Evolutionary conservation across 2,329 filamentous ascomycete species (phyloP), one percentile per base, ranked within the genome.

Genomic region (Zelopaecilomyces penicillatus): DNA sequence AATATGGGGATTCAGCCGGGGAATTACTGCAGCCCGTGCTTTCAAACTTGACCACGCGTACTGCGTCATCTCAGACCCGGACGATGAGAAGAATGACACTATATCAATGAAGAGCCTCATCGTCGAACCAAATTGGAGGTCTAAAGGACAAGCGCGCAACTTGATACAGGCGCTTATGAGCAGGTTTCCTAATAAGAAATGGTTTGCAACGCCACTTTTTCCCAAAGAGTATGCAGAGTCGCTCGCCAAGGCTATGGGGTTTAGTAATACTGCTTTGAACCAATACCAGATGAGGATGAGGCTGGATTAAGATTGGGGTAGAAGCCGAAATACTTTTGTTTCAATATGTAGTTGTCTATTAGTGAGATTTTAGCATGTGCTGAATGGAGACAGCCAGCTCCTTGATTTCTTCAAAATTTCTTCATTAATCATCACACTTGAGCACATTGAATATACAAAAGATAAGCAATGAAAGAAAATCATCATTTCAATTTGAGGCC

Each of bases 31-130:
- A 10, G 38, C 47, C 9, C 33, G 42, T 31, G 50, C 43, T 3
- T 57, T 52, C 35, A 45, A 36, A 31, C 48, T 52, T 12, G 51
- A 45, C 19, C 37, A 48, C 11, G 54, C 53, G 11, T 50, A 48
- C 39, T 54, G 52, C 40, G 52, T 47, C 28, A 45, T 51, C n/a
- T 42, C 47, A 2, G 39, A 53, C 9, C 53, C 53, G 2, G 47
- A 49, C 27, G 48, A 50, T 33, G 41, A 42, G 32, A 45, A 46
- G 6, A 37, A 41, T 12, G 48, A 52, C 12, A 43, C 39, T 6
- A 35, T 55, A 5, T 39, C 30, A 6, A 10, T 57, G 29, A 40
- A 38, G 19, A 41, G 42, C 28, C 30, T 54, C 4, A 49, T 52
- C 33, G 54, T 57, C 3, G 46, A 47, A 19, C 52, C 52, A 2